A percentile compares a stretch with the other conserved stretches of the same genome.
Evolutionary conservation across 2,329 filamentous ascomycete species (phyloP).

Genomic region (Coniochaeta sp.): DNA sequence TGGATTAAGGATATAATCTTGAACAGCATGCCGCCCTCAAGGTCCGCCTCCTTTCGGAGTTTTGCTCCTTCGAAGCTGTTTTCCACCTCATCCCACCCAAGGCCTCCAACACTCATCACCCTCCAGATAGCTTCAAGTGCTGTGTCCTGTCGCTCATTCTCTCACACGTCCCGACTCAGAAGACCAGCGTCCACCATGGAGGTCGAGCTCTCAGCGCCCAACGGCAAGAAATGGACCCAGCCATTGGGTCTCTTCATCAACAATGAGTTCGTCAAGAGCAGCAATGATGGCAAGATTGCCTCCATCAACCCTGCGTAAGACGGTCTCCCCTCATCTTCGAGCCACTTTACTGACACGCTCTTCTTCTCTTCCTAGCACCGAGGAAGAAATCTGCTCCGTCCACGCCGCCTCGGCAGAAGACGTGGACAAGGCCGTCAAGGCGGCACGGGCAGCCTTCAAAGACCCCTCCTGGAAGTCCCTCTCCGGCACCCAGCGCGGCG

Average conservation of each 20-base stretch:
- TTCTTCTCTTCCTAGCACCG: constrained; percentile 40
- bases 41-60: background rate
- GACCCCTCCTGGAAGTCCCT: constrained; percentile 61
- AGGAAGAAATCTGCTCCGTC: constrained; percentile 63
- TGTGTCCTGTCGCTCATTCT: background rate
- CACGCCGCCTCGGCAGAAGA: constrained; percentile 60
- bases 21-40: background rate
- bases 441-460: constrained; percentile 62
- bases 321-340: background rate
- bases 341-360: background rate
- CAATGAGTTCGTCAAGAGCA: constrained; percentile 68
- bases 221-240: constrained; percentile 64
- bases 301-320: constrained; percentile 63
- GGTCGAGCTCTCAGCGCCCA: constrained; percentile 64
- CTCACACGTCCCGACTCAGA: background rate
- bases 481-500: constrained; percentile 58
- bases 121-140: background rate
- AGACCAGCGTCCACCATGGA: constrained; percentile 16
- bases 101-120: background rate
- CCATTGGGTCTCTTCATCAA: constrained; percentile 77
- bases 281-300: constrained; percentile 54
- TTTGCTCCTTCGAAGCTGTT: background rate
- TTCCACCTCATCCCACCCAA: background rate
- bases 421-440: constrained; percentile 61
- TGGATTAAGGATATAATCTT: constrained; percentile 6